Conservation (phyloP, 352 stramenopile genomes). For the Phytophthora cryptogea region DNA sequence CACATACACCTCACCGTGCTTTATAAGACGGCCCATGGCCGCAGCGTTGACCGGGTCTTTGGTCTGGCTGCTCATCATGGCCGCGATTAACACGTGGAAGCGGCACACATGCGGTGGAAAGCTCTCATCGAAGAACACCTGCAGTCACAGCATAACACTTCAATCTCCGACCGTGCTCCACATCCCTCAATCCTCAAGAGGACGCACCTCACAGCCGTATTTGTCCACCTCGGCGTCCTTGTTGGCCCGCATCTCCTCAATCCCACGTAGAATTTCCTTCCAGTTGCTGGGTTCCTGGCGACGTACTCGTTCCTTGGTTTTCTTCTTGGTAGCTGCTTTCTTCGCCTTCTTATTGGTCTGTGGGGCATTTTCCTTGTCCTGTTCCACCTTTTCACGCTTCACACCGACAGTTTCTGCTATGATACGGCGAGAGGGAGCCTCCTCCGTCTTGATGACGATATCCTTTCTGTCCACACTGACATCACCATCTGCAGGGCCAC, state of each 20-base stretch:
- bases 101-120: constrained; percentile 55
- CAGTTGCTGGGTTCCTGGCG: constrained; percentile 47
- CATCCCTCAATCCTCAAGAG: background rate
- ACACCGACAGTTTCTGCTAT: constrained; percentile 15
- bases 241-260: constrained; percentile 69
- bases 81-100: constrained; percentile 95
- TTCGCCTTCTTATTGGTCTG: constrained; percentile 27
- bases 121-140: constrained; percentile 49
- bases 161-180: background rate
- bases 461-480: constrained; percentile 13
- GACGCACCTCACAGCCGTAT: constrained; percentile 62
- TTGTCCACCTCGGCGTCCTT: constrained; percentile 75
- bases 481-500: constrained; percentile 5
- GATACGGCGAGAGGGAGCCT: constrained; percentile 1
- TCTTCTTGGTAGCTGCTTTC: constrained; percentile 3
- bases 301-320: constrained; percentile 28
- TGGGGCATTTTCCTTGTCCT: constrained; percentile 7
- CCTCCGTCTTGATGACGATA: constrained; percentile 15
- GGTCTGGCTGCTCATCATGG: constrained; percentile 97
- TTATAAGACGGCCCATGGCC: constrained; percentile 69
- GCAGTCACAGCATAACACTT: background rate
- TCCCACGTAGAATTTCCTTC: constrained; percentile 61
- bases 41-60: constrained; percentile 93
- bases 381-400: constrained; percentile 34
- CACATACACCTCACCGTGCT: constrained; percentile 30